Evolutionary conservation across 208 protist species (phyloP).

Genomic region (Kentomonas sorsogonicus): DNA sequence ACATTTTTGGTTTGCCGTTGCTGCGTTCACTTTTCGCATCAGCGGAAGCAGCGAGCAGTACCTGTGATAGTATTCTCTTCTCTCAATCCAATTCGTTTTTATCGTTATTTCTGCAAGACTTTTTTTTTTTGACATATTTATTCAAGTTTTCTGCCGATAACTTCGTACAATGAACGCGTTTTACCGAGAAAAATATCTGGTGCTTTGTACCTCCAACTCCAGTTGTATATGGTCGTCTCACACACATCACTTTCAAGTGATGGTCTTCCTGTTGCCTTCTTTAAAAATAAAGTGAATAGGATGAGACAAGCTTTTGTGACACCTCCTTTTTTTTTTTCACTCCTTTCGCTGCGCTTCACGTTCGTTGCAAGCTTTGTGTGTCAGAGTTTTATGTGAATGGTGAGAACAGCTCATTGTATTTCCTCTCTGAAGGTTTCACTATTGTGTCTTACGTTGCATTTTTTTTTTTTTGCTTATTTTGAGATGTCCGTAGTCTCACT

Average conservation of each 20-base stretch:
- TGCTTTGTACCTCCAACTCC: background rate
- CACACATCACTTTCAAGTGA: background rate
- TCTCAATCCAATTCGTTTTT: too few relatives aligned
- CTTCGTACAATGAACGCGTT: too few relatives aligned
- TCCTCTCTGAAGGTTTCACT: background rate
- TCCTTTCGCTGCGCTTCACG: background rate
- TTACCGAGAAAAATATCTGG: too few relatives aligned
- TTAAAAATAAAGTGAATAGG: background rate
- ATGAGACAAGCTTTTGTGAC: background rate
- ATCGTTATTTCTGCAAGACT: constrained; percentile 3
- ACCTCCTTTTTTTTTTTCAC: background rate
- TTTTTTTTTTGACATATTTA: background rate
- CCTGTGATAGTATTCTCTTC: too few relatives aligned
- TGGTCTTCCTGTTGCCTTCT: background rate
- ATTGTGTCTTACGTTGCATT: background rate
- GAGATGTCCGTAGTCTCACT: background rate
- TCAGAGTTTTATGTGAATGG: constrained; percentile 1
- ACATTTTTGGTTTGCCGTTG: too few relatives aligned
- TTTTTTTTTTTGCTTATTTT: constrained; percentile 1
- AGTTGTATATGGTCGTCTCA: background rate
- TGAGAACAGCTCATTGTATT: background rate
- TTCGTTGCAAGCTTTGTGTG: background rate
- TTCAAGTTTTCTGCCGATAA: background rate
- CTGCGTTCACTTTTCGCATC: too few relatives aligned
- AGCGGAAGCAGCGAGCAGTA: too few relatives aligned